Evolutionary conservation across 805 yeast species (phyloP), one percentile per base, ranked within the genome.

Genomic region (Spathaspora hagerdaliae): DNA sequence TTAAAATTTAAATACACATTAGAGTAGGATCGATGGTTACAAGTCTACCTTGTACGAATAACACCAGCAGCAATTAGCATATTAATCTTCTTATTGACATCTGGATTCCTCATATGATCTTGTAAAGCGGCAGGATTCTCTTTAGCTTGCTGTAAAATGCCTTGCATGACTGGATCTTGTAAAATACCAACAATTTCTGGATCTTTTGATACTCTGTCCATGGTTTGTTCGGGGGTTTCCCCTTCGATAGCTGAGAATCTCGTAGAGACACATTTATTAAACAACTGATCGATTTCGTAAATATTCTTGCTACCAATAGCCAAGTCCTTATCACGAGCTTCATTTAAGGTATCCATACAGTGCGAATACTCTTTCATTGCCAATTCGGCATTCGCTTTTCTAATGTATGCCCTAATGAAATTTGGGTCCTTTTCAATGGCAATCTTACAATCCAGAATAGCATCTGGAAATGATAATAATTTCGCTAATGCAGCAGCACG

Each of bases 21-120:
- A 19, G 24, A 19, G 24, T 19, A 19, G 24, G 24, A 5, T 19
- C 24, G 24, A 19, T 3, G 24, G 24, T 19, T 19, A 29, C 32
- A 29, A 3, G 12, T 29, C 39, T 63, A 84, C 62, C 96, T 83
- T 31, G 96, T 89, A 64, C 96, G 85, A 60, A 94, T 91, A 46
- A 94, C 87, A 65, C 99, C 99, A 14, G 98, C 97, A 46, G 97
- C 96, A 64, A 91, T 85, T 66, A 94, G 78, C 56, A 86, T 77
- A 66, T 86, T 85, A 57, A 94, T 83, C 81, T 94, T 94, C 66
- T 83, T 84, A 61, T 83, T 80, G 42, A 94, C 87, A 50, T 83
- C 95, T 36, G 99, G 98, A 70, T 94, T 94, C 76, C 82, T 87
- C 97, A 94, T 90, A 71, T 94, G 99, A 59, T 92, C 97, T 64